Evolutionary conservation across 768 basidiomycete species (phyloP).

Genomic region (Trametes cinnabarina): DNA sequence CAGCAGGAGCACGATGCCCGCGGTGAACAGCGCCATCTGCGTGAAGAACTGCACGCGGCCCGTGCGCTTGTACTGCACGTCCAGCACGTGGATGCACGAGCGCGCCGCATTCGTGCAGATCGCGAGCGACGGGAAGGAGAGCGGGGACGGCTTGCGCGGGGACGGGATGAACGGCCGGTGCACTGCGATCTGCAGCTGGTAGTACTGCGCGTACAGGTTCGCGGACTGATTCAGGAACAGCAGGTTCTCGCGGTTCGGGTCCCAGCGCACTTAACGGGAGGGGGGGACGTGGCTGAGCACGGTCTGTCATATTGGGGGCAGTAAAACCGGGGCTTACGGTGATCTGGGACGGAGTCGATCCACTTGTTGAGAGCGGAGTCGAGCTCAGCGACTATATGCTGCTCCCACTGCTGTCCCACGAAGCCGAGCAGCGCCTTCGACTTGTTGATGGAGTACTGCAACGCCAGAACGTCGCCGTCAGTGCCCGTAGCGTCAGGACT

Average conservation of each 20-base stretch:
- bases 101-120: conserved; percentile 56
- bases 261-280: conserved; percentile 40
- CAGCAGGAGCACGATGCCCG: conserved; percentile 47
- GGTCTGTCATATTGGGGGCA: no score
- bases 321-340: no score
- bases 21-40: conserved; percentile 41
- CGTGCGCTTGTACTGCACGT: conserved; percentile 34
- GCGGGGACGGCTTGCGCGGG: conserved; percentile 36
- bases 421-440: conserved; percentile 53
- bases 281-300: not conserved
- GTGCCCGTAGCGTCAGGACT: not conserved
- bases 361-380: conserved; percentile 72
- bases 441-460: conserved; percentile 74
- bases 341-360: conserved; percentile 65
- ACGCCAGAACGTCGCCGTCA: not conserved
- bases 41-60: conserved; percentile 27
- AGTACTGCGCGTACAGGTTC: conserved; percentile 52
- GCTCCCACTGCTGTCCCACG: conserved; percentile 51
- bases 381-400: conserved; percentile 62
- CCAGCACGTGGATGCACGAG: conserved; percentile 48
- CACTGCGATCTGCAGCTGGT: conserved; percentile 53
- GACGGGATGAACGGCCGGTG: conserved; percentile 55
- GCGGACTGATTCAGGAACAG: conserved; percentile 58
- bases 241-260: conserved; percentile 40
- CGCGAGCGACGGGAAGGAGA: conserved; percentile 50